These are phyloP conservation scores for Labyrinthula sp. DNA, from an alignment of 352 stramenopile species.

Conservation along the genomic window DNA sequence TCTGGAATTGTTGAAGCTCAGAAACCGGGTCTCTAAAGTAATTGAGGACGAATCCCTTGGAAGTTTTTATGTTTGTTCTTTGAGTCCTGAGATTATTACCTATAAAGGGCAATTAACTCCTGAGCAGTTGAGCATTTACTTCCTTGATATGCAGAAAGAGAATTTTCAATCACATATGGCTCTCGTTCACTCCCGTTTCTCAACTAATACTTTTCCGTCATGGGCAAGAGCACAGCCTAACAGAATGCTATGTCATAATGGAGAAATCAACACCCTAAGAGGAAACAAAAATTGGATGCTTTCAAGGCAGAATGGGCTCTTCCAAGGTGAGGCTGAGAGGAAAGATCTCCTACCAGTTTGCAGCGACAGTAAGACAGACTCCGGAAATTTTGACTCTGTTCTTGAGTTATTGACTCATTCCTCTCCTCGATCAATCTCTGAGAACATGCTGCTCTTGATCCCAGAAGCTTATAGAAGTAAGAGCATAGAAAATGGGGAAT, in stretches of 20 bases:
- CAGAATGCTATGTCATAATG: conserved; percentile 92
- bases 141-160: conserved; percentile 49
- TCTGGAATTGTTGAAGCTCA: conserved; percentile 58
- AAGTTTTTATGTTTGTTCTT: conserved; percentile 78
- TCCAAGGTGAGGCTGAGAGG: conserved; percentile 61
- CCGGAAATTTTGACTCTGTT: conserved; percentile 80
- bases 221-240: conserved; percentile 84
- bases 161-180: conserved; percentile 71
- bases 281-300: conserved; percentile 96
- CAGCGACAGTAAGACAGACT: conserved; percentile 80
- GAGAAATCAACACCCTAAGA: conserved; percentile 88
- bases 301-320: conserved; percentile 61
- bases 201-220: conserved; percentile 89
- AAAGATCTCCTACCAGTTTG: conserved; percentile 65
- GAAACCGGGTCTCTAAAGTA: too few relatives aligned
- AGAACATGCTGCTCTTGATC: conserved; percentile 94
- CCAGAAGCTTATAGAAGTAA: conserved; percentile 85
- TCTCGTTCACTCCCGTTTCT: conserved; percentile 85
- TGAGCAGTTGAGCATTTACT: conserved; percentile 63
- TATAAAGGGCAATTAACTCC: conserved; percentile 92
- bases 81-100: conserved; percentile 74
- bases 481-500: conserved; percentile 65
- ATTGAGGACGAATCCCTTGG: conserved; percentile 43
- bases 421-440: conserved; percentile 65
- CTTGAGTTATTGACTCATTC: conserved; percentile 77